Evolutionary conservation across 495 filamentous ascomycete species (phyloP).

Genomic region (Zalerion maritima): DNA sequence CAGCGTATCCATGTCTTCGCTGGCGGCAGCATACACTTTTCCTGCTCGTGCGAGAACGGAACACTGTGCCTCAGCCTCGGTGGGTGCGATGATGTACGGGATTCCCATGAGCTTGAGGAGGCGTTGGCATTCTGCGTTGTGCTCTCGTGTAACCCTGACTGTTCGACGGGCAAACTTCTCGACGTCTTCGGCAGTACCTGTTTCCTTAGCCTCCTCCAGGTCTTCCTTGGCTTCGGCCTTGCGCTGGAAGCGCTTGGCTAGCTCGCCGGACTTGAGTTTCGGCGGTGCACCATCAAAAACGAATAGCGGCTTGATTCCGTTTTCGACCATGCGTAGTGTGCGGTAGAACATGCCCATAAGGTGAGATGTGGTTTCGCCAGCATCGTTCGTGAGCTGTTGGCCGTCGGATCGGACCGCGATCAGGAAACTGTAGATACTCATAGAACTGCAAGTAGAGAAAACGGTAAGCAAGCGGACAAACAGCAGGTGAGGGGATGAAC

Average conservation of each 20-base stretch:
- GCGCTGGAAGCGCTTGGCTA: slow-evolving; percentile 84
- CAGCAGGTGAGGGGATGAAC: background rate
- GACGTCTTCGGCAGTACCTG: slow-evolving; percentile 87
- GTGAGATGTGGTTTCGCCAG: slow-evolving; percentile 91
- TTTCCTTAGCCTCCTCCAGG: slow-evolving; percentile 91
- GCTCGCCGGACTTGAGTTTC: slow-evolving; percentile 89
- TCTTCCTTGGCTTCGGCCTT: slow-evolving; percentile 80
- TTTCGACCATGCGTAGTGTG: slow-evolving; percentile 93
- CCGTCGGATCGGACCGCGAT: slow-evolving; percentile 94
- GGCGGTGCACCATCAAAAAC: slow-evolving; percentile 96
- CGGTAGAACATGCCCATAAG: slow-evolving; percentile 99
- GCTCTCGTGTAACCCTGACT: slow-evolving; percentile 88
- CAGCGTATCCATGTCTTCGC: slow-evolving; percentile 97
- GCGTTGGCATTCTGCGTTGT: slow-evolving; percentile 86
- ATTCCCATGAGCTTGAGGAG: slow-evolving; percentile 90
- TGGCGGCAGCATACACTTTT: slow-evolving; percentile 92
- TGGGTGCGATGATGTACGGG: slow-evolving; percentile 87
- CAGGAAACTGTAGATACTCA: slow-evolving; percentile 98
- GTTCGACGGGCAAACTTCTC: slow-evolving; percentile 96
- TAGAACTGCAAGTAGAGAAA: slow-evolving; percentile 45
- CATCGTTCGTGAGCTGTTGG: slow-evolving; percentile 86
- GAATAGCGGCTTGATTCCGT: slow-evolving; percentile 95
- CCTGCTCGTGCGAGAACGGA: slow-evolving; percentile 79
- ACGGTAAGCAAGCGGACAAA: background rate
- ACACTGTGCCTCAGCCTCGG: slow-evolving; percentile 94